Evolutionary conservation across 768 basidiomycete species (phyloP), one percentile per base, ranked within the genome.

Genomic region (Amanita thiersii): DNA sequence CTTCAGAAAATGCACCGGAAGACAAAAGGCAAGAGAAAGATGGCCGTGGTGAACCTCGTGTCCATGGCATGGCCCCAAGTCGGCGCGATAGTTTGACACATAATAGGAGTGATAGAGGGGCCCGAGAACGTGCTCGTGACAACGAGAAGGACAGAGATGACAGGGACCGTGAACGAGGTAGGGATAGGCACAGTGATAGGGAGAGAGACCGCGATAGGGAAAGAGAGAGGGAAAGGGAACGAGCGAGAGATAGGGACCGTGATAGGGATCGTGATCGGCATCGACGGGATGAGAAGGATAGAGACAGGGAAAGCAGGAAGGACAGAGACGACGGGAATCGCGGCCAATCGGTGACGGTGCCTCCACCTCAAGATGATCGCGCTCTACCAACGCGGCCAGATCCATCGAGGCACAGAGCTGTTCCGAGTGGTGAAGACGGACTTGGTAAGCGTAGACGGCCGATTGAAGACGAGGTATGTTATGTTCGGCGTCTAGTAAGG

Each of bases 391-490:
- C 68, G 47, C 70, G 82, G 40, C 76, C 80, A 28, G 85, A 83
- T 40, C 57, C 66, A 14, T 58, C 70, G 15, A 68, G 81, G 45
- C 75, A 80, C 53, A 70, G 82, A 4, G 63, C 60, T 39, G 50
- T 59, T 3, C 65, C 64, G 32, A 61, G 61, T 38, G 59, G 55
- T 6, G 85, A 89, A 37, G 86, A 88, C 34, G 67, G 63, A 3
- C 69, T 86, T 18, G 83, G 85, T 21, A 88, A 88, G 60, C 71
- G 86, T 55, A 68, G 83, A 46, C 66, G 86, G 40, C 64, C 70
- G 15, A 52, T 68, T 0, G 86, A 88, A 23, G 86, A 89, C 40
- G 86, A 89, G 52, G 86, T 87, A 54, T 55, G 79, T 64, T 35
- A 39, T 28, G 15, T 37, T 40, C 11, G 37, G 43, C 29, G 23